phyloP scores from a whole-genome alignment of 805 yeast genomes.

The Dipodascus albidus region DNA sequence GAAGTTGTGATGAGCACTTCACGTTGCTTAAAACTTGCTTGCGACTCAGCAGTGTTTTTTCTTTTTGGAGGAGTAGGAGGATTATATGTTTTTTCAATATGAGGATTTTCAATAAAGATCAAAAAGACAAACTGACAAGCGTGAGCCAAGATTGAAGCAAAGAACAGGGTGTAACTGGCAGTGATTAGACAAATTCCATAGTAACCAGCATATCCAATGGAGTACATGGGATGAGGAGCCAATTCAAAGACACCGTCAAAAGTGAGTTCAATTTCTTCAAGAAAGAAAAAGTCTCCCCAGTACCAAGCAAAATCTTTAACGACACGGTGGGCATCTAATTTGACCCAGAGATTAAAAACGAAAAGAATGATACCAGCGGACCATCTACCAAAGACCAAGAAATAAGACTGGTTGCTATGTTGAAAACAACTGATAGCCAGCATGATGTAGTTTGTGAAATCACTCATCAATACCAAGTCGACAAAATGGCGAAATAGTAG shows the following conservation, averaged over 20 bases:
- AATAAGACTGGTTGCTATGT: constrained; percentile 32
- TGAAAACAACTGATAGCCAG: constrained; percentile 38
- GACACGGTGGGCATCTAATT: constrained; percentile 76
- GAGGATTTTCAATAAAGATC: constrained; percentile 73
- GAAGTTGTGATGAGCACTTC: not conserved
- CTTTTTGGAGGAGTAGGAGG: constrained; percentile 10
- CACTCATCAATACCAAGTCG: constrained; percentile 75
- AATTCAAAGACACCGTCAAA: constrained; percentile 84
- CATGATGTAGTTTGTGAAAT: constrained; percentile 63
- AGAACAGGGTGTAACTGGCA: constrained; percentile 57
- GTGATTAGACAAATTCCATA: constrained; percentile 74
- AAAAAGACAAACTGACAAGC: constrained; percentile 64
- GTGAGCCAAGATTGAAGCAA: constrained; percentile 66
- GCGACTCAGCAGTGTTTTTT: not conserved
- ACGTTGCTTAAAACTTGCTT: not conserved
- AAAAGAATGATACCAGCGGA: constrained; percentile 49
- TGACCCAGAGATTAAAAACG: constrained; percentile 72
- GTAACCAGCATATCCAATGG: constrained; percentile 79
- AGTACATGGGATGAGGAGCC: constrained; percentile 90
- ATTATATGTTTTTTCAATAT: constrained; percentile 60
- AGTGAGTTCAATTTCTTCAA: constrained; percentile 57
- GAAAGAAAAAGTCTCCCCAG: constrained; percentile 88
- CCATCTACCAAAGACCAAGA: constrained; percentile 40
- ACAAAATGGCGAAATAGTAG: constrained; percentile 66
- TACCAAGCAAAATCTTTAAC: constrained; percentile 90